A percentile compares a stretch with the other conserved stretches of the same genome.
These are phyloP conservation scores for Rutstroemia sp. DNA, from an alignment of 2,329 filamentous ascomycete genomes.

Conservation along the genomic window DNA sequence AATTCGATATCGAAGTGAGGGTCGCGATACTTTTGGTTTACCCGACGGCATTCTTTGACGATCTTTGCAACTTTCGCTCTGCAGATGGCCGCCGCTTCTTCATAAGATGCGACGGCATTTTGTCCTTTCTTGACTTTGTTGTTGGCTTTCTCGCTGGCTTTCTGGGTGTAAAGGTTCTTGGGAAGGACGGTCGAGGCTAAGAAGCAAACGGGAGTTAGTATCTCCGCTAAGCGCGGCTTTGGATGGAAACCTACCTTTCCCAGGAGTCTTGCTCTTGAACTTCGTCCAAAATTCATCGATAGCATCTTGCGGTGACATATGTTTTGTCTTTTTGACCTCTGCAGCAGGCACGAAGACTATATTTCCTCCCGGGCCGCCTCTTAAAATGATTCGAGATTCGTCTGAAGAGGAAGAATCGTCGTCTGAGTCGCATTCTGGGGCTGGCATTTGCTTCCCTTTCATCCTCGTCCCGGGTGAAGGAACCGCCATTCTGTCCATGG, in stretches of 20 bases:
- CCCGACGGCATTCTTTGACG: constrained; percentile 57
- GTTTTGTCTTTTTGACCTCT: constrained; percentile 33
- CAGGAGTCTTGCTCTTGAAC: constrained; percentile 62
- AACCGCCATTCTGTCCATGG: background rate
- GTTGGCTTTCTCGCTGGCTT: constrained; percentile 48
- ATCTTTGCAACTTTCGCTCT: constrained; percentile 55
- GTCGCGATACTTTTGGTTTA: constrained; percentile 82
- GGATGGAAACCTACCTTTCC: constrained; percentile 45
- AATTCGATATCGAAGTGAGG: constrained; percentile 80
- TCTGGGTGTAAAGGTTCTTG: constrained; percentile 56
- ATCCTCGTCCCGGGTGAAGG: background rate
- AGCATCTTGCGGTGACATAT: constrained; percentile 56
- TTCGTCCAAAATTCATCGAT: constrained; percentile 69
- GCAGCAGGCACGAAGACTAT: constrained; percentile 1
- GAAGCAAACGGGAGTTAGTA: background rate
- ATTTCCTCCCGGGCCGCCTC: constrained; percentile 1
- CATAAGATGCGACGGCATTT: constrained; percentile 59
- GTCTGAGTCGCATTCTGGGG: background rate
- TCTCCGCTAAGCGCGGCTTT: background rate
- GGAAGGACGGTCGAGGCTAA: constrained; percentile 62
- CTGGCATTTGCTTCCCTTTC: background rate
- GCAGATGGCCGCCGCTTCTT: constrained; percentile 64
- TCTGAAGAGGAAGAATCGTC: background rate
- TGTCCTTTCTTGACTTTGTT: constrained; percentile 46
- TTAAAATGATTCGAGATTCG: background rate